These are phyloP conservation scores for Pseudohalonectria lignicola DNA, from an alignment of 2,329 filamentous ascomycete genomes.

Conservation along the genomic window DNA sequence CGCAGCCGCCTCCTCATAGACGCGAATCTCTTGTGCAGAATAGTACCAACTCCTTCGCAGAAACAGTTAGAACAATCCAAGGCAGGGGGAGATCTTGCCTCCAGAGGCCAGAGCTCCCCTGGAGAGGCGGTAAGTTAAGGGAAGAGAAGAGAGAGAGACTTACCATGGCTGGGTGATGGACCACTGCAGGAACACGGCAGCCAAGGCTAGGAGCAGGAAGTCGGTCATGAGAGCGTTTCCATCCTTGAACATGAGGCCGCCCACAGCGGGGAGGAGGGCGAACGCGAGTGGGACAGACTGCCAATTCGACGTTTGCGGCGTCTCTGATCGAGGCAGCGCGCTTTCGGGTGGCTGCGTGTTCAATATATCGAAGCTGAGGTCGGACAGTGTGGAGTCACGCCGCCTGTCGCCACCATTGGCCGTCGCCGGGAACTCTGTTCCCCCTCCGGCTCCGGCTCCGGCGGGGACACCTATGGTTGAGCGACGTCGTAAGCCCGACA, in stretches of 20 bases:
- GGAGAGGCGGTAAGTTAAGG: too few relatives aligned
- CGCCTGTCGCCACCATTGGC: slow-evolving; percentile 3
- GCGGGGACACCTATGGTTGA: slow-evolving; percentile 7
- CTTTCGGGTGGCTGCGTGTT: slow-evolving; percentile 25
- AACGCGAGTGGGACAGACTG: slow-evolving; percentile 74
- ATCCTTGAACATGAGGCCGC: slow-evolving; percentile 73
- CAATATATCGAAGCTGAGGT: slow-evolving; percentile 64
- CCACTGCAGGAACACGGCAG: slow-evolving; percentile 85
- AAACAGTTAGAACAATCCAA: not conserved
- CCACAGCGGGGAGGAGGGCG: slow-evolving; percentile 77
- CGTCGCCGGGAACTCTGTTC: too few relatives aligned
- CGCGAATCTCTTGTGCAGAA: slow-evolving; percentile 53
- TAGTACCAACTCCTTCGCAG: slow-evolving; percentile 58
- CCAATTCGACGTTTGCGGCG: slow-evolving; percentile 50
- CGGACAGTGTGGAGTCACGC: slow-evolving; percentile 63
- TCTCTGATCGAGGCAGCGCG: slow-evolving; percentile 18
- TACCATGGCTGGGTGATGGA: slow-evolving; percentile 84
- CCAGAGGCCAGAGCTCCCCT: too few relatives aligned
- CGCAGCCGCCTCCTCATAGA: slow-evolving; percentile 32
- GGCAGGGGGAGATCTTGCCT: too few relatives aligned
- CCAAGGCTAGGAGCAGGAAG: slow-evolving; percentile 66
- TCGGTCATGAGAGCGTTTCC: slow-evolving; percentile 78
- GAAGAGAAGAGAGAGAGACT: slow-evolving; percentile 13
- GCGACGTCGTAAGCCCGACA: slow-evolving; percentile 12
- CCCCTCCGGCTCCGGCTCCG: too few relatives aligned